Evolutionary conservation across 768 basidiomycete genomes (phyloP).

Genomic region (Dendrothele bispora): DNA sequence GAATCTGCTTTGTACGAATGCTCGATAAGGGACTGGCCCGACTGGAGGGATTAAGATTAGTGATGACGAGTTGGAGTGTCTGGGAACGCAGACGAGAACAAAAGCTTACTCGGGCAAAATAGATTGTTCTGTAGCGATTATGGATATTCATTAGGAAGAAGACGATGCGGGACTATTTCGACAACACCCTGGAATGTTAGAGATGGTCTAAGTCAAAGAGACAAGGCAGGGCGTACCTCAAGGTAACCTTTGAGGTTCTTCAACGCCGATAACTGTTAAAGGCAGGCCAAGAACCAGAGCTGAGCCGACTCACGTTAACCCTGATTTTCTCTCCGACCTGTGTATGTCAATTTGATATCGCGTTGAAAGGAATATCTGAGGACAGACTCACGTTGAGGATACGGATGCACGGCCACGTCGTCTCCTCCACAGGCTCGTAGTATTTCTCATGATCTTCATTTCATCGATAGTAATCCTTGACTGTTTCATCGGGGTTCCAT

Average conservation of each 20-base stretch:
- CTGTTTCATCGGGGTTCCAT: conserved; percentile 93
- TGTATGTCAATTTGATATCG: conserved; percentile 9
- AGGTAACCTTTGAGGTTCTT: conserved; percentile 87
- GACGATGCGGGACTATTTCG: conserved; percentile 88
- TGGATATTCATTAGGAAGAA: conserved; percentile 99
- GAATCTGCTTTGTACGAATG: conserved; percentile 99
- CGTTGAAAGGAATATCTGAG: not conserved
- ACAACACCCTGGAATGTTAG: no score
- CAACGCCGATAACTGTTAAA: not conserved
- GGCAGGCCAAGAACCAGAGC: not conserved
- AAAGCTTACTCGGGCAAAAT: conserved; percentile 90
- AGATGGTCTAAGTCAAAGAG: no score
- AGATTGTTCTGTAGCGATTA: conserved; percentile 88
- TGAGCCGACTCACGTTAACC: conserved; percentile 85
- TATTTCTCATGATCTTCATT: conserved; percentile 83
- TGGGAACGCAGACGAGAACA: not conserved
- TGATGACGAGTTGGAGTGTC: conserved; percentile 3
- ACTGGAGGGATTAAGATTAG: conserved; percentile 62
- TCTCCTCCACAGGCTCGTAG: conserved; percentile 91
- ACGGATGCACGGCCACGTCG: conserved; percentile 89
- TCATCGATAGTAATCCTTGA: conserved; percentile 88
- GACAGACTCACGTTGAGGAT: conserved; percentile 76
- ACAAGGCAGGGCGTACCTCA: conserved; percentile 47
- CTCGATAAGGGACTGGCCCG: conserved; percentile 95
- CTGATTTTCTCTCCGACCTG: conserved; percentile 95